Evolutionary conservation across 148 eudicot genomes (phyloP).

Genomic region (Linanthus parryae): DNA sequence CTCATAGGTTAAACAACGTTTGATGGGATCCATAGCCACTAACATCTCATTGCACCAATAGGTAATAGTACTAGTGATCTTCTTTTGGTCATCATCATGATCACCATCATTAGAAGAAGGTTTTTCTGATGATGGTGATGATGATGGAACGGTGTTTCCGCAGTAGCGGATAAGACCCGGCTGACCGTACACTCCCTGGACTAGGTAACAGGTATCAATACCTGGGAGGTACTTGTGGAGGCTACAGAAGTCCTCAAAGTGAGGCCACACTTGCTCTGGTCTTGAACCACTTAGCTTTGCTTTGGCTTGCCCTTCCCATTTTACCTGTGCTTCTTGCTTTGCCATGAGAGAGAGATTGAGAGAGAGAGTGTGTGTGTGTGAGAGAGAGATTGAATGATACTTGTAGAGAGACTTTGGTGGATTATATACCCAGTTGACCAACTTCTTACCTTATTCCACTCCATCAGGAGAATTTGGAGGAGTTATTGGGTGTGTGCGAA

Average conservation of each 20-base stretch:
- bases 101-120: slow-evolving; percentile 4
- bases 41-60: slow-evolving; percentile 38
- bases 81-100: too few relatives aligned
- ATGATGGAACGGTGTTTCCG: slow-evolving; percentile 15
- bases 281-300: slow-evolving; percentile 22
- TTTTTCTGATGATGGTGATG: too few relatives aligned
- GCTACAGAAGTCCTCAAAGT: slow-evolving; percentile 38
- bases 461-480: too few relatives aligned
- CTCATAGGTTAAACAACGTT: slow-evolving; percentile 11
- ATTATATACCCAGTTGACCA: too few relatives aligned
- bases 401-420: too few relatives aligned
- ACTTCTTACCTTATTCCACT: too few relatives aligned
- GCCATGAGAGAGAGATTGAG: slow-evolving; percentile 18
- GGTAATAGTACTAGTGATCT: too few relatives aligned
- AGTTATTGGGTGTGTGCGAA: too few relatives aligned
- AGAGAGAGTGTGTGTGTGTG: neutral
- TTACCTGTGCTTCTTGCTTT: slow-evolving; percentile 8
- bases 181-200: slow-evolving; percentile 27
- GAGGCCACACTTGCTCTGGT: slow-evolving; percentile 50
- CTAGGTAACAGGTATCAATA: slow-evolving; percentile 25
- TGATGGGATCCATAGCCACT: slow-evolving; percentile 21
- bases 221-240: slow-evolving; percentile 30
- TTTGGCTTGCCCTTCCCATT: slow-evolving; percentile 51
- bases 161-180: slow-evolving; percentile 42
- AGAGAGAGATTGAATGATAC: too few relatives aligned